Conservation (phyloP, 306 rosid species). For the Mimosa pudica region DNA sequence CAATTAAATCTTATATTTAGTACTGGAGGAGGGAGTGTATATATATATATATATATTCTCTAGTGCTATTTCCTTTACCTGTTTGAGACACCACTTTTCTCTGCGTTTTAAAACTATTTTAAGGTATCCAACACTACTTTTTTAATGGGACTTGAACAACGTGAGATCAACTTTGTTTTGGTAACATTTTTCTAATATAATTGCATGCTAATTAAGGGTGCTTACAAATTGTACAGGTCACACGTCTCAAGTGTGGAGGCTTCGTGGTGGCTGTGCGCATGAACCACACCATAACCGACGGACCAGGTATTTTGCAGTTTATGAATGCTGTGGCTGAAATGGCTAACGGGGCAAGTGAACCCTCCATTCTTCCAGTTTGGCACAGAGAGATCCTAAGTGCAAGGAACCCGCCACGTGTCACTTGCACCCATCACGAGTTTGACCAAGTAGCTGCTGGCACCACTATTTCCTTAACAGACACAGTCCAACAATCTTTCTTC, state of each 20-base stretch:
- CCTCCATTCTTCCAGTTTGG: conserved; percentile 44
- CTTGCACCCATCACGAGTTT: conserved; percentile 36
- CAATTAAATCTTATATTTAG: too few relatives aligned
- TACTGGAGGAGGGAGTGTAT: too few relatives aligned
- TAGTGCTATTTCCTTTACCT: too few relatives aligned
- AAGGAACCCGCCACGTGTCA: conserved; percentile 37
- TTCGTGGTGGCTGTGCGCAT: background rate
- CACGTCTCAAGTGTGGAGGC: conserved; percentile 47
- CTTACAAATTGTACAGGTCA: conserved; percentile 18
- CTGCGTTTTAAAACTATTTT: too few relatives aligned
- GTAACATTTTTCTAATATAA: too few relatives aligned
- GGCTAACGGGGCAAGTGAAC: conserved; percentile 29
- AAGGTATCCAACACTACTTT: too few relatives aligned
- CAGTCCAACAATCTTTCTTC: conserved; percentile 23
- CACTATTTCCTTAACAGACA: background rate
- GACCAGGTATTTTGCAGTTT: conserved; percentile 23
- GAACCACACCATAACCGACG: conserved; percentile 35
- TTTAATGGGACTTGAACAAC: too few relatives aligned
- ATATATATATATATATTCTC: too few relatives aligned
- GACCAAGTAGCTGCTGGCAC: background rate
- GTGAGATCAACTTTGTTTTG: too few relatives aligned
- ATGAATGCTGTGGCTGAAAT: conserved; percentile 28
- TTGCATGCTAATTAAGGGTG: background rate
- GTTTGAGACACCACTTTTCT: too few relatives aligned
- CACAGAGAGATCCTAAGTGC: conserved; percentile 35